Evolutionary conservation across 139 green algal species (phyloP), one percentile per base, ranked within the genome.

Genomic region (Limnomonas spitsbergensis): DNA sequence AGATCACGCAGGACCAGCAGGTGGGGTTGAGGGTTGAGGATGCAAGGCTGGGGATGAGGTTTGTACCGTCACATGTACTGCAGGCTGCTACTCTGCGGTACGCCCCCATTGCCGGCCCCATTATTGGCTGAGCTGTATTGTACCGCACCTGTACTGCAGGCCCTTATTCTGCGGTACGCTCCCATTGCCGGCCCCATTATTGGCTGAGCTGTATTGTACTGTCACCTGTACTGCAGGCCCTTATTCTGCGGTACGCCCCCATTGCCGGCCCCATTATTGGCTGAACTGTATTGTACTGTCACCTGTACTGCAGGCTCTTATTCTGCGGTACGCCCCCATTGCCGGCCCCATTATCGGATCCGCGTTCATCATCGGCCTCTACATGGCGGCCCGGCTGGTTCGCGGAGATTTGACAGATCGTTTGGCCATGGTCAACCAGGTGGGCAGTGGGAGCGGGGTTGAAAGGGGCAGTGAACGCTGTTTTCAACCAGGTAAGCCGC

Each of bases 301-400:
- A n/a, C n/a, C n/a, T n/a, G n/a, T n/a, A n/a, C n/a, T n/a, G n/a
- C 84, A 87, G 76, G 83, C 83, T 7, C 7, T 88, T 29, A 84
- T 88, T 66, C 54, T 86, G 38, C 82, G 81, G 66, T 85, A 80
- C 42, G 83, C 83, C 4, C 86, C 86, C 47, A 85, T 88, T 34
- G 37, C 88, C 20, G 86, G 86, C 3, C 86, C 86, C n/a, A 72
- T 90, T n/a, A 9, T 90, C 35, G 86, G 86, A 52, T 81, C 53
- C 2, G 83, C 76, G 27, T 90, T 90, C 75, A 87, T 90, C 56
- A 84, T 90, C 20, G 86, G 83, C 3, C 77, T 90, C 35, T 90
- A 90, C 81, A 81, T 90, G 67, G 72, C 84, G 31, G 79, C 82
- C 0, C 81, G 86, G 9, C 83, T 90, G 36, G 67, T 88, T 66